These are phyloP conservation scores for Agaricus bisporus DNA, from an alignment of 768 basidiomycete genomes.

Conservation along the genomic window DNA sequence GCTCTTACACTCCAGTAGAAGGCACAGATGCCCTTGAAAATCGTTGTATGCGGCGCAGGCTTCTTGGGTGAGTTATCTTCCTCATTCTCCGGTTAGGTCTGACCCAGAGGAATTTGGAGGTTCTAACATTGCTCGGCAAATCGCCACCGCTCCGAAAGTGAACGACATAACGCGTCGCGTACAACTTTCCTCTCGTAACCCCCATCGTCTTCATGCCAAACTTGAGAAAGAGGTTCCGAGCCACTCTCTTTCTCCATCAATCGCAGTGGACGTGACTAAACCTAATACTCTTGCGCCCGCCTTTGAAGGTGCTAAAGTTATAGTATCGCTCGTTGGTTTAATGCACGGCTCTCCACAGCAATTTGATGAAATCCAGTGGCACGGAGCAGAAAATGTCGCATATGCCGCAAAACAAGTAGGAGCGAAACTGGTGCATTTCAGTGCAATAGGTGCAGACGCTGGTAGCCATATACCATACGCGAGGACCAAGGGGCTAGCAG, in stretches of 20 bases:
- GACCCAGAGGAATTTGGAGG: slow-evolving; percentile 27
- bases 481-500: slow-evolving; percentile 59
- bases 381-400: slow-evolving; percentile 65
- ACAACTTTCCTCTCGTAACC: slow-evolving; percentile 56
- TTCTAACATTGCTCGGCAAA: slow-evolving; percentile 50
- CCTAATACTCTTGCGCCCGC: slow-evolving; percentile 37
- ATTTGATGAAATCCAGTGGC: slow-evolving; percentile 58
- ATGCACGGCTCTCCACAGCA: slow-evolving; percentile 49
- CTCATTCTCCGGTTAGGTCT: neutral
- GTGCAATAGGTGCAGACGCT: slow-evolving; percentile 69
- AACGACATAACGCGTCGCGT: slow-evolving; percentile 31
- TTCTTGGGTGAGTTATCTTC: slow-evolving; percentile 45
- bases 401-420: slow-evolving; percentile 41
- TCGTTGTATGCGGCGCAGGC: slow-evolving; percentile 50
- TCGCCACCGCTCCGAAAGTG: slow-evolving; percentile 25
- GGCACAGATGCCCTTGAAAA: slow-evolving; percentile 23
- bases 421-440: slow-evolving; percentile 60
- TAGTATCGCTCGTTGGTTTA: slow-evolving; percentile 68
- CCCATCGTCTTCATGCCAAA: slow-evolving; percentile 31
- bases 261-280: slow-evolving; percentile 49
- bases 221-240: slow-evolving; percentile 27
- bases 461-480: slow-evolving; percentile 52
- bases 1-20: neutral
- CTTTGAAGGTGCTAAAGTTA: slow-evolving; percentile 48
- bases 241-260: slow-evolving; percentile 33